Conservation (phyloP, 2,329 filamentous ascomycete species). For the Leptographium flavum region DNA sequence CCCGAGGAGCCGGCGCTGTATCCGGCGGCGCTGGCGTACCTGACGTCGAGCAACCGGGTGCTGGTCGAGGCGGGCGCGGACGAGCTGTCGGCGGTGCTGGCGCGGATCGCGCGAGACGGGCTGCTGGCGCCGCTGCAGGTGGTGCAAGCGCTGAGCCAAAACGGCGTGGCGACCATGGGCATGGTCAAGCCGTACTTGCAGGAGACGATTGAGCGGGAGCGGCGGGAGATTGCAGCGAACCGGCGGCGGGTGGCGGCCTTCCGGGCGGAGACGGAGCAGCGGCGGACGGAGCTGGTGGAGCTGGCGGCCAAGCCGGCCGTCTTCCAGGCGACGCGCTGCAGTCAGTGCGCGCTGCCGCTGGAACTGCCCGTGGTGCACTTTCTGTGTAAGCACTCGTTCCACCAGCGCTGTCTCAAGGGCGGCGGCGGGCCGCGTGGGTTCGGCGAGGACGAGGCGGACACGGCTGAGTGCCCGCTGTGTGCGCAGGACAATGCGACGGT, state of each 20-base stretch:
- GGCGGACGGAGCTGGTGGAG: conserved; percentile 64
- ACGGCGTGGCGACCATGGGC: conserved; percentile 79
- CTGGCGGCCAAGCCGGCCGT: conserved; percentile 68
- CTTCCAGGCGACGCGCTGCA: conserved; percentile 82
- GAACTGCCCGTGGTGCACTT: conserved; percentile 92
- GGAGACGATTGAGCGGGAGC: conserved; percentile 76
- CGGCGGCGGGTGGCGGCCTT: conserved; percentile 71
- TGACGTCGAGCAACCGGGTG: conserved; percentile 70
- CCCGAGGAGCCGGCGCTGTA: conserved; percentile 84
- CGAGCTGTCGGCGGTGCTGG: conserved; percentile 66
- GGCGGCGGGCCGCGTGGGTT: conserved; percentile 16
- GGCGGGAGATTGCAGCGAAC: conserved; percentile 70
- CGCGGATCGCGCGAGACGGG: conserved; percentile 77
- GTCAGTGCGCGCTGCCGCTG: conserved; percentile 61
- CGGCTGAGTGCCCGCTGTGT: conserved; percentile 71
- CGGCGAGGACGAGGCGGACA: not conserved
- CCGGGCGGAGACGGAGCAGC: conserved; percentile 66
- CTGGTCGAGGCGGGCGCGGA: conserved; percentile 72
- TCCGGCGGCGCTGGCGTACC: conserved; percentile 80
- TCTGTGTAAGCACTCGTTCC: conserved; percentile 92
- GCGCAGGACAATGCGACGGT: conserved; percentile 76
- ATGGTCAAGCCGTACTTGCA: conserved; percentile 90
- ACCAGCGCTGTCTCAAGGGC: conserved; percentile 64
- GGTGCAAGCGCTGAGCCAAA: conserved; percentile 68
- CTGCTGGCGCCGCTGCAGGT: conserved; percentile 95